phyloP scores from a whole-genome alignment of 1,139 yeast genomes.

The Torulaspora pretoriensis region DNA sequence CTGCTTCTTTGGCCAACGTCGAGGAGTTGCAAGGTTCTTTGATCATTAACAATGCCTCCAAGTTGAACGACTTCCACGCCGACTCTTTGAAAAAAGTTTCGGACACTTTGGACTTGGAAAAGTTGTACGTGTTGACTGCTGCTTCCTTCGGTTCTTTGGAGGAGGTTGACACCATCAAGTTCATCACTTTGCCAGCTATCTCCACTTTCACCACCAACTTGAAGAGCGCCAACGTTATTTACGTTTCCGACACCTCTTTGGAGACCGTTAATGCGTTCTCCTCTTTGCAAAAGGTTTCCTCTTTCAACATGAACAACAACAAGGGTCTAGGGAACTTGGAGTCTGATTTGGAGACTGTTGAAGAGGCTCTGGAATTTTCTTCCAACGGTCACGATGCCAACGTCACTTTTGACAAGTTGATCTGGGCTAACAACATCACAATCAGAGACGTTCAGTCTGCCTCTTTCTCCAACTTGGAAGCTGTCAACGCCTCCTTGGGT shows the following conservation, averaged over 20 bases:
- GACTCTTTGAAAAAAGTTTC: slow-evolving; percentile 72
- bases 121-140: slow-evolving; percentile 62
- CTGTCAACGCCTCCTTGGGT: slow-evolving; percentile 77
- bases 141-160: slow-evolving; percentile 75
- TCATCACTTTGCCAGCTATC: slow-evolving; percentile 84
- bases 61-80: slow-evolving; percentile 63
- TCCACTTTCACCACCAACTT: slow-evolving; percentile 65
- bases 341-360: slow-evolving; percentile 69
- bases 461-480: slow-evolving; percentile 61
- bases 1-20: slow-evolving; percentile 56
- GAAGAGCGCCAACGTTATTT: slow-evolving; percentile 64
- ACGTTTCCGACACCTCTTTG: slow-evolving; percentile 84
- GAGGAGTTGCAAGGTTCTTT: slow-evolving; percentile 75
- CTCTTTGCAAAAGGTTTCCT: slow-evolving; percentile 63
- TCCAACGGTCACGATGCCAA: slow-evolving; percentile 77
- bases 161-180: slow-evolving; percentile 73
- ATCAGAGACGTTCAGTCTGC: slow-evolving; percentile 75
- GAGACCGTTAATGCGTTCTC: slow-evolving; percentile 70
- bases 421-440: slow-evolving; percentile 81
- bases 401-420: slow-evolving; percentile 62
- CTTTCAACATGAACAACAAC: slow-evolving; percentile 88
- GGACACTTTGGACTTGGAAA: slow-evolving; percentile 59
- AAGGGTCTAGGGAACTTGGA: slow-evolving; percentile 62
- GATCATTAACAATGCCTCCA: slow-evolving; percentile 59
- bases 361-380: slow-evolving; percentile 70